These are phyloP conservation scores for Suillus subluteus DNA, from an alignment of 768 basidiomycete species.

Conservation along the genomic window DNA sequence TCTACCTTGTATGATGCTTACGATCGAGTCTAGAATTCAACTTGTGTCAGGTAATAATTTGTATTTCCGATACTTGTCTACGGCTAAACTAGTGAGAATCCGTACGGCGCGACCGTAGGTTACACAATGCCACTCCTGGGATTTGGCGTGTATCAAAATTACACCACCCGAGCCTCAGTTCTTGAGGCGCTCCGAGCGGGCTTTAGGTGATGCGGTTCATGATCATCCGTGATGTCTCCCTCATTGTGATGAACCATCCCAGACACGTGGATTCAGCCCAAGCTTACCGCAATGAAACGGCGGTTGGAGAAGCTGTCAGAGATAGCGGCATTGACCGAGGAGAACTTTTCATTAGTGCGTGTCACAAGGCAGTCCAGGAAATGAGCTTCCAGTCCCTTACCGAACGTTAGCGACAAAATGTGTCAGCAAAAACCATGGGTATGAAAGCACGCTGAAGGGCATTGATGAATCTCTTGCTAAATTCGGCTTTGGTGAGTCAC, in stretches of 20 bases:
- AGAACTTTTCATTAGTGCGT: slow-evolving; percentile 74
- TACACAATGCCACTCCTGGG: slow-evolving; percentile 66
- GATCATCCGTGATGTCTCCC: background rate
- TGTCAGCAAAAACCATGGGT: slow-evolving; percentile 58
- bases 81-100: slow-evolving; percentile 9
- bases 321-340: slow-evolving; percentile 58
- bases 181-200: slow-evolving; percentile 66
- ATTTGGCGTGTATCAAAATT: slow-evolving; percentile 74
- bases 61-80: slow-evolving; percentile 11
- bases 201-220: slow-evolving; percentile 49
- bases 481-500: slow-evolving; percentile 58
- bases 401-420: slow-evolving; percentile 64
- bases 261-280: slow-evolving; percentile 81
- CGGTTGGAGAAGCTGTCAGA: slow-evolving; percentile 60
- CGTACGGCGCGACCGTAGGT: slow-evolving; percentile 37
- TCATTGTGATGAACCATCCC: background rate
- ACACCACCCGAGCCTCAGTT: slow-evolving; percentile 55
- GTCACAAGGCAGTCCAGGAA: slow-evolving; percentile 12
- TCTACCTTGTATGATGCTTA: slow-evolving; percentile 25
- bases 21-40: slow-evolving; percentile 34
- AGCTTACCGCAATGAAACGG: slow-evolving; percentile 65
- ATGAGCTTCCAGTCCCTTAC: slow-evolving; percentile 7
- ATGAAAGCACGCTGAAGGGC: slow-evolving; percentile 58
- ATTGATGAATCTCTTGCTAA: slow-evolving; percentile 63
- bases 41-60: slow-evolving; percentile 39